Evolutionary conservation across 2,329 filamentous ascomycete species (phyloP).

Genomic region (Alternaria atra): DNA sequence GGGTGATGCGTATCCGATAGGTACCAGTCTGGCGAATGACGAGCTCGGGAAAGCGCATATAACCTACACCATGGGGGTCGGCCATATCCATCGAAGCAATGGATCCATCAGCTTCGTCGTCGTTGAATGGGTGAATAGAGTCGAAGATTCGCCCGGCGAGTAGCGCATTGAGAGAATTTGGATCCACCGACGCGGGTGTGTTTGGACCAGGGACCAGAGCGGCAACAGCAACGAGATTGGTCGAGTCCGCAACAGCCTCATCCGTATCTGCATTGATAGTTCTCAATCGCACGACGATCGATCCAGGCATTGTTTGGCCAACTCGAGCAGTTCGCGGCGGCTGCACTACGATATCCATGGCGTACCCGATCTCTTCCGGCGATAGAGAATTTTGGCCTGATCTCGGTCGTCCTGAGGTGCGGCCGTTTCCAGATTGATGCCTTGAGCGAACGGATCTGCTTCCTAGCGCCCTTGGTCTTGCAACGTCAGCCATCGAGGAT

Average conservation of each 20-base stretch:
- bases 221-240: slow-evolving; percentile 46
- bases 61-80: slow-evolving; percentile 47
- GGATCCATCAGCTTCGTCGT: slow-evolving; percentile 48
- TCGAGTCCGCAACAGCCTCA: slow-evolving; percentile 44
- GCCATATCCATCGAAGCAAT: slow-evolving; percentile 50
- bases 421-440: slow-evolving; percentile 35
- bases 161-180: slow-evolving; percentile 39
- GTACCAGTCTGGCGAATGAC: slow-evolving; percentile 48
- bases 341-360: slow-evolving; percentile 52
- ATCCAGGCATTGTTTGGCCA: slow-evolving; percentile 42
- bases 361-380: slow-evolving; percentile 46
- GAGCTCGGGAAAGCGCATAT: slow-evolving; percentile 51
- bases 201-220: slow-evolving; percentile 43
- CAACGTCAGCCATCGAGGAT: slow-evolving; percentile 50
- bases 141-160: slow-evolving; percentile 45
- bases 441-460: slow-evolving; percentile 44
- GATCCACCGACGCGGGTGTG: slow-evolving; percentile 39
- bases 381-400: slow-evolving; percentile 34
- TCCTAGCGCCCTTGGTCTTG: slow-evolving; percentile 45
- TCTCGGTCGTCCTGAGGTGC: slow-evolving; percentile 35
- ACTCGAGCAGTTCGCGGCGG: slow-evolving; percentile 46
- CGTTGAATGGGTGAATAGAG: slow-evolving; percentile 48
- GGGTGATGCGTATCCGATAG: slow-evolving; percentile 50
- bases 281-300: slow-evolving; percentile 47
- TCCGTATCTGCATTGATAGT: slow-evolving; percentile 43